A percentile compares a stretch with the other conserved stretches of the same genome.
Evolutionary conservation across 768 basidiomycete species (phyloP).

Genomic region (Lactifluus pinguis): DNA sequence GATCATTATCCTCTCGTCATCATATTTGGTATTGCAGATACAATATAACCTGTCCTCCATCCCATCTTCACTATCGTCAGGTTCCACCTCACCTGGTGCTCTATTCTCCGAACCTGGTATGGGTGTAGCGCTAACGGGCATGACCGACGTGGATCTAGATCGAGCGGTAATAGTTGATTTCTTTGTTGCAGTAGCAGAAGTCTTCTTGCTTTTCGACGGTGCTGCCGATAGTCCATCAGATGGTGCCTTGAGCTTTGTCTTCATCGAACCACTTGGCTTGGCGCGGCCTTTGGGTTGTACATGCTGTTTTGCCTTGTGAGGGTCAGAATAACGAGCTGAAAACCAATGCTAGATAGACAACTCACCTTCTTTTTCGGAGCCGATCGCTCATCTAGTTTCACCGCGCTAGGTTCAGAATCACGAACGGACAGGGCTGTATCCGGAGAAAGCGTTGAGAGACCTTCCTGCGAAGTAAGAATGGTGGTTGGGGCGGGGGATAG

Average conservation of each 20-base stretch:
- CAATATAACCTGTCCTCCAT: constrained; percentile 74
- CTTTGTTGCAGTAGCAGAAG: constrained; percentile 20
- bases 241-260: constrained; percentile 22
- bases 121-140: constrained; percentile 34
- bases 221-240: constrained; percentile 20
- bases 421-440: background rate
- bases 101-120: constrained; percentile 36
- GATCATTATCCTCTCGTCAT: constrained; percentile 86
- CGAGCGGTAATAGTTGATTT: constrained; percentile 34
- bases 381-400: constrained; percentile 17
- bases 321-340: background rate
- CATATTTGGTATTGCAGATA: constrained; percentile 78
- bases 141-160: constrained; percentile 63
- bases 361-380: constrained; percentile 23
- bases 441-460: constrained; percentile 49
- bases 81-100: constrained; percentile 26
- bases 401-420: constrained; percentile 2
- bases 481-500: constrained; percentile 12
- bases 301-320: constrained; percentile 18
- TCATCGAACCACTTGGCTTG: constrained; percentile 23
- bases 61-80: constrained; percentile 32
- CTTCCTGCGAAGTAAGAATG: constrained; percentile 28
- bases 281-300: constrained; percentile 27
- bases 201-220: constrained; percentile 25
- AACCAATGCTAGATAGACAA: background rate